Evolutionary conservation across 1,139 yeast species (phyloP).

Genomic region (Candida buenavistaensis): DNA sequence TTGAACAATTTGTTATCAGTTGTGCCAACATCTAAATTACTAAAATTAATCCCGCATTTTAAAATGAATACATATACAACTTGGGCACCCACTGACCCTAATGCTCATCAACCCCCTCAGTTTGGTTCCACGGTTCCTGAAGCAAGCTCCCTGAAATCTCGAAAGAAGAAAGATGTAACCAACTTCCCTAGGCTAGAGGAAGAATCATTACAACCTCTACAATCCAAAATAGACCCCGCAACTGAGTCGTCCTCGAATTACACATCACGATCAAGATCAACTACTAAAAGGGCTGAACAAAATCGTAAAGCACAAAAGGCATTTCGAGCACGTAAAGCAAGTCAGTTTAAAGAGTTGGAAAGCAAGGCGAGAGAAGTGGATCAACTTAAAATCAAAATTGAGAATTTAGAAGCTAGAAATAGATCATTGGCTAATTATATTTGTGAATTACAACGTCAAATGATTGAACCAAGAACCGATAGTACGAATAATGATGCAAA

Average conservation of each 20-base stretch:
- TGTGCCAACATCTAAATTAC: no score
- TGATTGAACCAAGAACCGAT: neutral
- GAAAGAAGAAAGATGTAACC: no score
- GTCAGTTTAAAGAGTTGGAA: constrained; percentile 76
- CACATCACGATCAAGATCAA: constrained; percentile 45
- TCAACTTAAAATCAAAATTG: constrained; percentile 59
- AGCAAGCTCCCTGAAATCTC: no score
- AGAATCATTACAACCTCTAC: no score
- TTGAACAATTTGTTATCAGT: no score
- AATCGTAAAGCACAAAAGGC: constrained; percentile 89
- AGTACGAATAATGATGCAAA: neutral
- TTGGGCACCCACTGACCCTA: no score
- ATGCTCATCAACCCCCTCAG: no score
- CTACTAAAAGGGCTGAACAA: constrained; percentile 83
- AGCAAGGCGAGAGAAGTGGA: constrained; percentile 63
- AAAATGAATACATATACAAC: no score
- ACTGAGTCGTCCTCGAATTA: constrained; percentile 7
- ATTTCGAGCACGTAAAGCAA: constrained; percentile 77
- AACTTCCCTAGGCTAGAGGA: no score
- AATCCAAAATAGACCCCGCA: neutral
- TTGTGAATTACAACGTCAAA: constrained; percentile 41
- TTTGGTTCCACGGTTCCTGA: no score
- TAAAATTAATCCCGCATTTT: no score
- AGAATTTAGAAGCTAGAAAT: constrained; percentile 66
- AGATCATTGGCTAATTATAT: constrained; percentile 72